These are phyloP conservation scores for Aspergillus sp. DNA, from an alignment of 2,329 filamentous ascomycete species.

Conservation along the genomic window DNA sequence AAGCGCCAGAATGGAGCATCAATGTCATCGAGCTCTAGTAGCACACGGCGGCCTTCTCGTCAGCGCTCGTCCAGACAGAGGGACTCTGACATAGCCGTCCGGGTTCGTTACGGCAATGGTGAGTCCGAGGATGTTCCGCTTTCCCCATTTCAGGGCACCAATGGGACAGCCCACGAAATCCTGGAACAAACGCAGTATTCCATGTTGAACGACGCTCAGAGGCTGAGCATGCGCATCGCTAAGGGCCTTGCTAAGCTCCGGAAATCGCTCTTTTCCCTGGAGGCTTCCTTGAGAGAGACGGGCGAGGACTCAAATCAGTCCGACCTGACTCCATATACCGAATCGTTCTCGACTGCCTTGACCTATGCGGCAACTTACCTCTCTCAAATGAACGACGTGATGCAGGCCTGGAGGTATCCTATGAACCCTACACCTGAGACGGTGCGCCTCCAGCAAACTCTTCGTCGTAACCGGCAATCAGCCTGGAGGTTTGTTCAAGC, in stretches of 20 bases:
- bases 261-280: slow-evolving; percentile 55
- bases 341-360: slow-evolving; percentile 41
- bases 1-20: slow-evolving; percentile 53
- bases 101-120: slow-evolving; percentile 59
- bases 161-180: slow-evolving; percentile 26
- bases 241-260: slow-evolving; percentile 54
- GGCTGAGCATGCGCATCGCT: slow-evolving; percentile 54
- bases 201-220: slow-evolving; percentile 52
- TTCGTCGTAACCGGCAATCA: slow-evolving; percentile 55
- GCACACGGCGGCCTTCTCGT: slow-evolving; percentile 47
- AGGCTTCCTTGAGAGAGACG: slow-evolving; percentile 31
- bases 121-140: slow-evolving; percentile 59
- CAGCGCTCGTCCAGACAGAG: slow-evolving; percentile 43
- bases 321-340: slow-evolving; percentile 31
- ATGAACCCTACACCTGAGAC: slow-evolving; percentile 53
- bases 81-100: slow-evolving; percentile 48
- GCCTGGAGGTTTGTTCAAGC: slow-evolving; percentile 62
- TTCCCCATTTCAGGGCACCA: slow-evolving; percentile 26
- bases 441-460: slow-evolving; percentile 53
- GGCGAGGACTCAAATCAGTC: slow-evolving; percentile 23
- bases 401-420: slow-evolving; percentile 58
- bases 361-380: slow-evolving; percentile 48
- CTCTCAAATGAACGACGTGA: slow-evolving; percentile 56
- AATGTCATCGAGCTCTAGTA: slow-evolving; percentile 42
- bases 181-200: slow-evolving; percentile 43